phyloP scores from a whole-genome alignment of 1,139 yeast species.

The Hansenula lynferdii region DNA sequence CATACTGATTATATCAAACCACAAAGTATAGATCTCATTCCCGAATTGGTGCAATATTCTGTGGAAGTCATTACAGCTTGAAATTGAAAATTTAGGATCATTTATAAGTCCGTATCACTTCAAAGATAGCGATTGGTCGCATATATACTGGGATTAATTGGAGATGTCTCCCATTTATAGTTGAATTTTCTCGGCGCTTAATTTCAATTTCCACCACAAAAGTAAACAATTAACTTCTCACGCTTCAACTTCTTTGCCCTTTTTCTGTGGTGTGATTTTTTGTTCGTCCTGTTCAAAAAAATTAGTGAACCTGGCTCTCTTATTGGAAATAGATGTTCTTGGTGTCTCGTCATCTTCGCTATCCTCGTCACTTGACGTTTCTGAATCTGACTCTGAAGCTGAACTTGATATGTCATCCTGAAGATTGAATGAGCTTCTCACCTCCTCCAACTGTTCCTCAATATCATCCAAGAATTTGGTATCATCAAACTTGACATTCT shows the following conservation, averaged over 20 bases:
- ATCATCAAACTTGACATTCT: slow-evolving; percentile 28
- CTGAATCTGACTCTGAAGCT: background rate
- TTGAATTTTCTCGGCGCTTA: no score
- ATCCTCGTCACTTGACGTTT: slow-evolving; percentile 10
- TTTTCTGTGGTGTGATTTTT: background rate
- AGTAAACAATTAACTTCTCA: no score
- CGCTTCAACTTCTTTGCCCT: background rate
- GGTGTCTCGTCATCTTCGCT: slow-evolving; percentile 7
- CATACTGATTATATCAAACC: no score
- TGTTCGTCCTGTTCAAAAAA: slow-evolving; percentile 11
- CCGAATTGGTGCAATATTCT: no score
- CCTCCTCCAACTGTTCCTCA: slow-evolving; percentile 27
- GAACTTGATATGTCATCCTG: background rate
- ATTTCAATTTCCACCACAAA: no score
- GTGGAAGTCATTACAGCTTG: no score
- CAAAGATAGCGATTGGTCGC: no score
- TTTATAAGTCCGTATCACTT: no score
- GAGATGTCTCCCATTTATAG: no score
- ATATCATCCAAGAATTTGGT: slow-evolving; percentile 30
- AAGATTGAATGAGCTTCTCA: slow-evolving; percentile 13
- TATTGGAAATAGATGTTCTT: background rate
- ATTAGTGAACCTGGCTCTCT: slow-evolving; percentile 7
- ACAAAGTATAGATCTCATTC: no score
- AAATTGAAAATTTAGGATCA: no score
- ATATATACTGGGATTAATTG: no score